These are phyloP conservation scores for Ceratocystis papillata DNA, from an alignment of 2,329 filamentous ascomycete genomes.

Conservation along the genomic window DNA sequence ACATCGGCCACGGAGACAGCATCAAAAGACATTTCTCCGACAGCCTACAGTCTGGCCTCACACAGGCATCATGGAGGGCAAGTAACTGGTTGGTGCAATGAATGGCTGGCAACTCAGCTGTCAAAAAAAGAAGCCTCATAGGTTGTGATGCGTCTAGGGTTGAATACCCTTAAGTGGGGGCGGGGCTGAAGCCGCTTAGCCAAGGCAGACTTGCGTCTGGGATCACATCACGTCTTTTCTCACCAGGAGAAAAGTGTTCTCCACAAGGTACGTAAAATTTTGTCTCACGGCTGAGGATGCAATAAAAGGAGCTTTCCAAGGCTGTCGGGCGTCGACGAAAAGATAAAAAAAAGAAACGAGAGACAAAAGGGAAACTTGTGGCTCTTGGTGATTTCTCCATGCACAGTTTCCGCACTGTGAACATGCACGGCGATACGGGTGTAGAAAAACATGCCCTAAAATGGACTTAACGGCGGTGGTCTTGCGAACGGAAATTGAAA, in stretches of 20 bases:
- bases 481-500: neutral
- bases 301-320: neutral
- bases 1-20: neutral
- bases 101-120: neutral
- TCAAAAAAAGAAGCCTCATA: neutral
- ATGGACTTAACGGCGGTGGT: neutral
- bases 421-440: neutral
- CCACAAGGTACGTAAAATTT: neutral
- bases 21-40: neutral
- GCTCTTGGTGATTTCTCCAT: neutral
- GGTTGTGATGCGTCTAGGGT: neutral
- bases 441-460: neutral
- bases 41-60: neutral
- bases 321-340: neutral
- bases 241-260: neutral
- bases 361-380: neutral
- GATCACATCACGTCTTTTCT: neutral
- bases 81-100: neutral
- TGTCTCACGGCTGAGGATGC: neutral
- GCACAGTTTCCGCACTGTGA: neutral
- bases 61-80: neutral
- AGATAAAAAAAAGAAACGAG: neutral
- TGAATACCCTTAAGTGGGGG: neutral
- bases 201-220: neutral
- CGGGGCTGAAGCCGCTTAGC: neutral